Evolutionary conservation across 352 stramenopile species (phyloP).

Genomic region (Globisporangium canariense): DNA sequence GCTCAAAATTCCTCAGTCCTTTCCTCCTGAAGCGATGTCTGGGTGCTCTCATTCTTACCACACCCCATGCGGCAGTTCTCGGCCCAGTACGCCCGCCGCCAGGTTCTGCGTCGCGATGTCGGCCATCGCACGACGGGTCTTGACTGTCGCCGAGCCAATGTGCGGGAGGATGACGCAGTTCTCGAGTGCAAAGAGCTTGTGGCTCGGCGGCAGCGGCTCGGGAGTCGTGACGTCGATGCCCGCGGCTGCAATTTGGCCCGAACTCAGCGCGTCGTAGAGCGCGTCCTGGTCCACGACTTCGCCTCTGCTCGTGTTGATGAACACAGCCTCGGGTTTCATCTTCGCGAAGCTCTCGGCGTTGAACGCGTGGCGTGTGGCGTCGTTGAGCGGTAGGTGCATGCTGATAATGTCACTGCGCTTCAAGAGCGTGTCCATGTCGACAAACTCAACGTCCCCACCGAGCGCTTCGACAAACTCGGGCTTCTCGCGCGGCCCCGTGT

Average conservation of each 20-base stretch:
- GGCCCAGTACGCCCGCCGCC: slow-evolving; percentile 36
- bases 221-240: slow-evolving; percentile 87
- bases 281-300: slow-evolving; percentile 89
- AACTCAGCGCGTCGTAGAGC: slow-evolving; percentile 39
- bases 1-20: not conserved
- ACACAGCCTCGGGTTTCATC: slow-evolving; percentile 85
- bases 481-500: slow-evolving; percentile 71
- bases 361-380: slow-evolving; percentile 69
- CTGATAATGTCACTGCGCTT: slow-evolving; percentile 85
- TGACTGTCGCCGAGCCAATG: slow-evolving; percentile 43
- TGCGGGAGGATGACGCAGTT: slow-evolving; percentile 64
- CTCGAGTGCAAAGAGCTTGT: slow-evolving; percentile 61
- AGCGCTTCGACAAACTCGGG: slow-evolving; percentile 32
- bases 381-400: slow-evolving; percentile 79
- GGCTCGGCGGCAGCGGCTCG: slow-evolving; percentile 82
- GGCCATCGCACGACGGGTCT: slow-evolving; percentile 67
- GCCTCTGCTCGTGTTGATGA: slow-evolving; percentile 91
- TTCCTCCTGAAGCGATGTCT: not conserved
- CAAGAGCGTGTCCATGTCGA: slow-evolving; percentile 74
- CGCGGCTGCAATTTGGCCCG: slow-evolving; percentile 46
- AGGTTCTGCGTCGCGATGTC: slow-evolving; percentile 72
- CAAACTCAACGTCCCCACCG: slow-evolving; percentile 56
- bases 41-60: not conserved
- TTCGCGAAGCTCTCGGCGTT: slow-evolving; percentile 59
- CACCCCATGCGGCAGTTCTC: slow-evolving; percentile 45